Base-by-base conservation (phyloP, 257 asterid genomes). In the Solanum sejunctum region DNA sequence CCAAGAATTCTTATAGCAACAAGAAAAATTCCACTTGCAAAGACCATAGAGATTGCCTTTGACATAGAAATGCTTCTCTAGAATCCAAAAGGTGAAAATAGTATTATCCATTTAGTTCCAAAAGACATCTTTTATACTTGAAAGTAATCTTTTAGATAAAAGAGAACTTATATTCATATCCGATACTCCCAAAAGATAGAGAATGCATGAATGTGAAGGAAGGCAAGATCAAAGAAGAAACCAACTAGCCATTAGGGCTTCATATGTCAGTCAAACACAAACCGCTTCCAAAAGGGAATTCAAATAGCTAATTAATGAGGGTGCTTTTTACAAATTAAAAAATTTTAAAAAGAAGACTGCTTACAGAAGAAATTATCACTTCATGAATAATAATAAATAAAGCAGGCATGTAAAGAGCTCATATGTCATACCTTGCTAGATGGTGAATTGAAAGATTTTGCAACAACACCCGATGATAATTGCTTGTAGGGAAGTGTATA, bases 401-500 rank as follows among this genome's bases (percentile, higher is more conserved):
- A 15, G 82, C 21, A 49, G 21, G 51, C 75, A 60, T 83, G 49
- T 61, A 64, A 64, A 16, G 78, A 83, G 17, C 64, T 61, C 16
- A 57, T 36, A 80, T 70, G 16, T 20, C n/a, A 83, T 89, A 93
- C 99, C 98, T 94, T 93, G 83, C 70, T 86, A 77, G 82, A 83
- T 43, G 87, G 80, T 83, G 87, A 57, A 83, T 85, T 85, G 89
- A 97, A 88, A 32, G 93, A 85, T 86, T 87, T 93, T 86, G 91
- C 90, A 86, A 86, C 92, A 43, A 93, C 89, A 88, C 87, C 86
- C 64, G 91, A 92, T 82, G 92, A 87, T 70, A 96, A 85, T 82
- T 89, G 92, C 86, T 93, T 93, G 83, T 79, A 80, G 41, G 98
- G 98, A 87, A 96, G 88, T 70, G 99, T 93, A 90, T 89, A 96